phyloP scores from a whole-genome alignment of 805 yeast species.

The Teunomyces stri region DNA sequence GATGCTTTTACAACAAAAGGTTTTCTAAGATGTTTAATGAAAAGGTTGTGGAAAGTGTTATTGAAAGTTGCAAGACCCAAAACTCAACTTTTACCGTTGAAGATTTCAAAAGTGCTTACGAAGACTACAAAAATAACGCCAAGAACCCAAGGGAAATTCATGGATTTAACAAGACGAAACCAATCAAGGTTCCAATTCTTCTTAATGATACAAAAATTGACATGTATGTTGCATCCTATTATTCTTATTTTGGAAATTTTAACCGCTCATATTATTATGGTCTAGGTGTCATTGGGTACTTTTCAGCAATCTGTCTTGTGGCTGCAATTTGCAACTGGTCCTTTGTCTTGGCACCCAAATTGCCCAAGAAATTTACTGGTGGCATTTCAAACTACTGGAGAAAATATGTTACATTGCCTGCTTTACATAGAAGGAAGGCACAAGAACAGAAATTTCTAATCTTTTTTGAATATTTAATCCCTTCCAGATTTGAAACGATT shows the following conservation, averaged over 20 bases:
- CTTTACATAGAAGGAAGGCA: constrained; percentile 19
- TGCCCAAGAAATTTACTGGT: constrained; percentile 28
- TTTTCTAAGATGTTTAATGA: constrained; percentile 5
- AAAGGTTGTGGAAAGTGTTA: constrained; percentile 6
- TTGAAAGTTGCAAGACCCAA: constrained; percentile 18
- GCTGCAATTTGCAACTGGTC: constrained; percentile 11
- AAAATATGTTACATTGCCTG: constrained; percentile 19
- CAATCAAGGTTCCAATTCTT: constrained; percentile 22
- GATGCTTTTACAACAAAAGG: constrained; percentile 20
- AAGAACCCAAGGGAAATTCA: constrained; percentile 16
- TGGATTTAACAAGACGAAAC: constrained; percentile 19
- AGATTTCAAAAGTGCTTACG: constrained; percentile 12
- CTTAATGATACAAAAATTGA: constrained; percentile 13
- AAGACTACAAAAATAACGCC: constrained; percentile 15
- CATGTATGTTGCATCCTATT: constrained; percentile 13
- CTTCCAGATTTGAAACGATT: constrained; percentile 36
- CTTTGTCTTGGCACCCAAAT: constrained; percentile 29
- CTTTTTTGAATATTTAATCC: constrained; percentile 27
- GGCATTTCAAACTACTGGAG: constrained; percentile 13
- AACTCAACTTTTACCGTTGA: constrained; percentile 21
- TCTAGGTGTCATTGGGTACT: constrained; percentile 18
- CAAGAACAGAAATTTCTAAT: constrained; percentile 14
- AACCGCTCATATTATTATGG: constrained; percentile 26
- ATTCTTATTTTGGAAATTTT: constrained; percentile 21
- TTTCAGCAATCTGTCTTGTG: constrained; percentile 14